phyloP scores from a whole-genome alignment of 2,329 filamentous ascomycete species.

The Epichloe gansuensis region DNA sequence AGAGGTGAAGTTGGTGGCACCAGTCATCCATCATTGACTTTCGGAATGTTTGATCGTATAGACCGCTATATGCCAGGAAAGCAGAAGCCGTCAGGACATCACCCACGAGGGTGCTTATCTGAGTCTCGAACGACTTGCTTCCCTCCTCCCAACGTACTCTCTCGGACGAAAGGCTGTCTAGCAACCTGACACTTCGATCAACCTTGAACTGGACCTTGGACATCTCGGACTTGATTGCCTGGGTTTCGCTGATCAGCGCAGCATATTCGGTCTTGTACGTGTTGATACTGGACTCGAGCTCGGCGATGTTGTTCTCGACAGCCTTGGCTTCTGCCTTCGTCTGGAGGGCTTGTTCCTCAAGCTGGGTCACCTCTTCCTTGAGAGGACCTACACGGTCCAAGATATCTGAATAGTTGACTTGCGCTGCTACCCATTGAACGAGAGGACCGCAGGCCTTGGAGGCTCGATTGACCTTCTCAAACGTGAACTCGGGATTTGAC shows the following conservation, averaged over 20 bases:
- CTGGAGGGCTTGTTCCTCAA: conserved; percentile 79
- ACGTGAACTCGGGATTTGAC: conserved; percentile 89
- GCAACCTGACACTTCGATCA: conserved; percentile 81
- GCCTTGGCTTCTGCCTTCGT: conserved; percentile 90
- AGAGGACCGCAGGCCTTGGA: conserved; percentile 94
- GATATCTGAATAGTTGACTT: conserved; percentile 97
- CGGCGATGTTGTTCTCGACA: conserved; percentile 74
- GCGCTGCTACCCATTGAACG: conserved; percentile 92
- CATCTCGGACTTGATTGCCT: conserved; percentile 97
- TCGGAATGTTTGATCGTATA: conserved; percentile 96
- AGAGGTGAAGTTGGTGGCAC: conserved; percentile 82
- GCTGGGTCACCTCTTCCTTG: conserved; percentile 72
- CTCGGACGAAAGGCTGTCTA: conserved; percentile 92
- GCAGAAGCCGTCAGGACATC: conserved; percentile 94
- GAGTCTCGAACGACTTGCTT: conserved; percentile 95
- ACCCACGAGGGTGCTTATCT: conserved; percentile 91
- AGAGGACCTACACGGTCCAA: conserved; percentile 86
- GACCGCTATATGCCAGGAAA: conserved; percentile 90
- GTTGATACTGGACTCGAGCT: conserved; percentile 79
- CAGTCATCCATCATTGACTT: conserved; percentile 98
- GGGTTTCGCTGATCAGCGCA: conserved; percentile 87
- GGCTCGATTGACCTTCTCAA: conserved; percentile 88
- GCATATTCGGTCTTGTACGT: conserved; percentile 96
- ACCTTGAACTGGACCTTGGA: conserved; percentile 94
- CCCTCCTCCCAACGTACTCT: conserved; percentile 89